Conservation (phyloP, 371 early-diverging fungal genomes). For the Mortierella sp. region DNA sequence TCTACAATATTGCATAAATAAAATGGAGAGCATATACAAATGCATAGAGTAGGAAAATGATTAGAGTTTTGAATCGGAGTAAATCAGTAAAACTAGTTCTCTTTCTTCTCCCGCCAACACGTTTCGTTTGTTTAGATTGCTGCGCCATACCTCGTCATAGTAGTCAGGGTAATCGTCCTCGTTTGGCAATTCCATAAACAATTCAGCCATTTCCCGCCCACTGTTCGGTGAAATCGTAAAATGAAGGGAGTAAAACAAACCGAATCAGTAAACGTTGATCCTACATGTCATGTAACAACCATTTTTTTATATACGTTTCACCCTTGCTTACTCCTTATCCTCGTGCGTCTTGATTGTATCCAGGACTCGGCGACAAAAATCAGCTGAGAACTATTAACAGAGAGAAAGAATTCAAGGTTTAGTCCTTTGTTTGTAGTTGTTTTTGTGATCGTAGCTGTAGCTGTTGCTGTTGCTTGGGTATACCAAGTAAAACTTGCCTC, state of each 20-base stretch:
- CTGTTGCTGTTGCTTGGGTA: too few species aligned
- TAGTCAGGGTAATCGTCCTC: slow-evolving; percentile 90
- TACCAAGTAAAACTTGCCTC: slow-evolving; percentile 10
- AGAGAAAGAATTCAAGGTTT: neutral
- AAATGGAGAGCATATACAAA: too few species aligned
- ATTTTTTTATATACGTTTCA: neutral
- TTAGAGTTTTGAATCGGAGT: neutral
- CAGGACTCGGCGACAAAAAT: slow-evolving; percentile 40
- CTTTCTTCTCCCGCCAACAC: neutral
- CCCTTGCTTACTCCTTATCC: slow-evolving; percentile 31
- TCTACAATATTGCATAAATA: slow-evolving; percentile 15
- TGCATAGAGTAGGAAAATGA: neutral
- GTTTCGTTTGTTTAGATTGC: neutral
- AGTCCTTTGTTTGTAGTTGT: too few species aligned
- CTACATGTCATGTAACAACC: neutral
- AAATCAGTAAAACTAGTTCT: neutral
- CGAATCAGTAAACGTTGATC: too few species aligned
- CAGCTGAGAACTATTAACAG: slow-evolving; percentile 34
- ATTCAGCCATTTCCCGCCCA: slow-evolving; percentile 75
- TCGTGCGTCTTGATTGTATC: slow-evolving; percentile 37
- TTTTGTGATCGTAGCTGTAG: neutral
- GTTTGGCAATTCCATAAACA: slow-evolving; percentile 86
- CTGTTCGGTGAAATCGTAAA: slow-evolving; percentile 39
- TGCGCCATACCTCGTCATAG: slow-evolving; percentile 77
- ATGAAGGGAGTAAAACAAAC: neutral